Evolutionary conservation across 2,329 filamentous ascomycete species (phyloP).

Genomic region (Diplodia sapinea): DNA sequence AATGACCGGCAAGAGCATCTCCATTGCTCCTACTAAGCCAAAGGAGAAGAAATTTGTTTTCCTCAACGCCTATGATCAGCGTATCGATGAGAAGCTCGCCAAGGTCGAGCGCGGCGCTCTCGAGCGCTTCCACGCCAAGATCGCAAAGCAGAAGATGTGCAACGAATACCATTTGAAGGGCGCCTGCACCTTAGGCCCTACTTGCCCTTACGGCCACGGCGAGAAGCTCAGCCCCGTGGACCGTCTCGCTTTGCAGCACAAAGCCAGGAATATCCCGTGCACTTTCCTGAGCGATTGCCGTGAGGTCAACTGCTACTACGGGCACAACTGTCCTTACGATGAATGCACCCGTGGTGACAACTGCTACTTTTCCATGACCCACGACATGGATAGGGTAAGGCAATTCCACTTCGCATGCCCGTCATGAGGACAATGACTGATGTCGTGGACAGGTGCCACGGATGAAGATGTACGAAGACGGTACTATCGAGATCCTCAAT

Average conservation of each 20-base stretch:
- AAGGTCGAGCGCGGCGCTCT: slow-evolving; percentile 39
- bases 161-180: slow-evolving; percentile 47
- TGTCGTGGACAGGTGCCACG: slow-evolving; percentile 1
- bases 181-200: slow-evolving; percentile 41
- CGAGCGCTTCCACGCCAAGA: slow-evolving; percentile 39
- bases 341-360: slow-evolving; percentile 41
- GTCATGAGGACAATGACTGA: neutral
- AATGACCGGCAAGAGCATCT: slow-evolving; percentile 86
- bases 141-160: slow-evolving; percentile 44
- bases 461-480: slow-evolving; percentile 32
- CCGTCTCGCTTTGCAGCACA: slow-evolving; percentile 44
- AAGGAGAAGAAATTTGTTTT: slow-evolving; percentile 47
- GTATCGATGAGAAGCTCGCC: slow-evolving; percentile 50
- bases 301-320: slow-evolving; percentile 43
- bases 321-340: slow-evolving; percentile 41
- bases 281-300: slow-evolving; percentile 37
- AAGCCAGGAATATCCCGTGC: slow-evolving; percentile 44
- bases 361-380: slow-evolving; percentile 45
- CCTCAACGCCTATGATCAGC: slow-evolving; percentile 51
- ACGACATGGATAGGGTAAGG: slow-evolving; percentile 43
- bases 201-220: slow-evolving; percentile 47
- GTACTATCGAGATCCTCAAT: slow-evolving; percentile 30
- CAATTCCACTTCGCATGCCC: too few species aligned
- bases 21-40: slow-evolving; percentile 44
- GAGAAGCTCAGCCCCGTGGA: slow-evolving; percentile 42